Evolutionary conservation across 2,329 filamentous ascomycete species (phyloP), one percentile per base, ranked within the genome.

Genomic region (Exophiala bonariae): DNA sequence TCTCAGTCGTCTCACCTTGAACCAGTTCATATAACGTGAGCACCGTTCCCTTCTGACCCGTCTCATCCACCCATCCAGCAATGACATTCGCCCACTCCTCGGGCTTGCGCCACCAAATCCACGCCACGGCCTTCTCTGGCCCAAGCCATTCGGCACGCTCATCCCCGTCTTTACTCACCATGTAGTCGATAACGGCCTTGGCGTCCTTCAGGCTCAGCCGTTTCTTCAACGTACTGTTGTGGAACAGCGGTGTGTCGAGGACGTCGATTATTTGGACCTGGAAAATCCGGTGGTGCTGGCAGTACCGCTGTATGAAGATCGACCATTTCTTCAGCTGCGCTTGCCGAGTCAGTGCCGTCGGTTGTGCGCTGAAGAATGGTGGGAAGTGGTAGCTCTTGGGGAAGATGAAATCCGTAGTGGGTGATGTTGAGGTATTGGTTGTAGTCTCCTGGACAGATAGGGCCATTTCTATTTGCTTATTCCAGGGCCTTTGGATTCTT

Each of bases 21-120:
- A 82, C 79, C 61, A 99, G 72, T 72, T 99, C 93, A 68, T 96
- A 97, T 18, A 99, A 75, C 47, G 93, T 99, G 63, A 99, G 69
- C 46, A 99, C 92, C 10, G 80, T 82, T 18, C 89, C 89, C 74
- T 87, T 92, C 75, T 96, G 91, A 3, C 83, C 93, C 51, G 90
- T 96, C 52, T 83, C 82, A 22, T 97, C 91, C 36, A 90, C 86
- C 83, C 89, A 97, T 34, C 75, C 79, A 66, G 86, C 86, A 33
- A 97, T 72, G 50, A 84, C 64, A 26, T 77, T 80, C 2, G 90
- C 93, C 92, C 93, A 99, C 72, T 97, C 92, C 63, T 95, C 89
- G 0, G 87, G 85, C 61, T 82, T 86, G 54, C 81, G 80, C 92
- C 92, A 97, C 61, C 52, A 58, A 63, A 56, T 57, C 57, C 66